A percentile compares a stretch with the other conserved stretches of the same genome.
Conservation (phyloP, 1,284 basidiomycete species). For the Sporisorium scitamineum region DNA sequence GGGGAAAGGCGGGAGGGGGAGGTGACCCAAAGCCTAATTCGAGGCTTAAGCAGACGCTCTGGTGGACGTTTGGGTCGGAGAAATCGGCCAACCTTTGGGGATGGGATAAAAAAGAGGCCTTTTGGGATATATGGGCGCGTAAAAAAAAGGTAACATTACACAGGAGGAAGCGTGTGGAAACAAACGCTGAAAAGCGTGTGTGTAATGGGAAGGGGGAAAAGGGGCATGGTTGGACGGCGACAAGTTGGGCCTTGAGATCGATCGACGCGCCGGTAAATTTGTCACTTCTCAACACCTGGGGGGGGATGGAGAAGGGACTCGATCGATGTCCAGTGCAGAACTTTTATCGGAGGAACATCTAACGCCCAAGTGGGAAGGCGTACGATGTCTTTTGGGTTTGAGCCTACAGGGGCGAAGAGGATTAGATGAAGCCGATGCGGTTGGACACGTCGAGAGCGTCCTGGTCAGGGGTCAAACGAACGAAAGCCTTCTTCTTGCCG, state of each 20-base stretch:
- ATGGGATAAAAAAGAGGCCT: background rate
- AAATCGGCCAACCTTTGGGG: background rate
- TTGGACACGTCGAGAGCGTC: constrained; percentile 98
- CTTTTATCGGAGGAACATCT: background rate
- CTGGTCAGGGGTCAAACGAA: constrained; percentile 92
- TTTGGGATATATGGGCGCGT: constrained; percentile 35
- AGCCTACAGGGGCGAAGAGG: background rate
- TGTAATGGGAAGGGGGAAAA: background rate
- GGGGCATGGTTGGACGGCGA: background rate
- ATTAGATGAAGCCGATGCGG: constrained; percentile 79
- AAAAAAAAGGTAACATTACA: constrained; percentile 35
- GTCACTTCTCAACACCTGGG: background rate
- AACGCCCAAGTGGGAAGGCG: background rate
- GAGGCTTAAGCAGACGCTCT: constrained; percentile 43
- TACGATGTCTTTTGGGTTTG: background rate
- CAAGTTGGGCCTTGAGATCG: background rate
- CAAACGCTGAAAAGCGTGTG: background rate
- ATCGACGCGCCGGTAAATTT: constrained; percentile 2
- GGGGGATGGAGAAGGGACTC: background rate
- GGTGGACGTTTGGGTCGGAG: constrained; percentile 51
- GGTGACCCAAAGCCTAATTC: constrained; percentile 54
- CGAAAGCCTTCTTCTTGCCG: constrained; percentile 99
- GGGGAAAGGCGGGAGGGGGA: constrained; percentile 6
- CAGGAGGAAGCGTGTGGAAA: constrained; percentile 1
- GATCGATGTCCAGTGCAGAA: background rate